Percentiles rank a stretch among this genome's conserved stretches.
Evolutionary conservation across 1,284 basidiomycete genomes (phyloP).

Genomic region (Sanguinoderma infundibulare): DNA sequence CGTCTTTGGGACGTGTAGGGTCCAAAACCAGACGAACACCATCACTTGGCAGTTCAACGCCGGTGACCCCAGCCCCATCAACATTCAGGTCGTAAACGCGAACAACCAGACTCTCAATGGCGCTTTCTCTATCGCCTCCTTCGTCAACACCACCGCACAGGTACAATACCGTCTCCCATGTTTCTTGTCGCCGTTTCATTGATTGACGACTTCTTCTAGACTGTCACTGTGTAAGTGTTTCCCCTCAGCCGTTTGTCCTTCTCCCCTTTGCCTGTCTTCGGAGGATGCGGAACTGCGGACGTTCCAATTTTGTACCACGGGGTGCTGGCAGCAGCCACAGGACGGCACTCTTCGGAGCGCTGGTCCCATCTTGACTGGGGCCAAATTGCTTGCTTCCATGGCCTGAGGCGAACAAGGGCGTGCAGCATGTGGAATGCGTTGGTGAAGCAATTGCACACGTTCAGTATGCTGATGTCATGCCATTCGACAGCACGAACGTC

Average conservation of each 20-base stretch:
- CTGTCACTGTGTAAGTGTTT: constrained; percentile 29
- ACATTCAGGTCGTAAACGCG: constrained; percentile 39
- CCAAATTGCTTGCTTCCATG: neutral
- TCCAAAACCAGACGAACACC: constrained; percentile 40
- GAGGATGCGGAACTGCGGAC: neutral
- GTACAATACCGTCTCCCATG: constrained; percentile 20
- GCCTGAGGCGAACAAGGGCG: neutral
- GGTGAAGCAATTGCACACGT: neutral
- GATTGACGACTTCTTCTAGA: constrained; percentile 12
- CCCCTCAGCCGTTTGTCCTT: neutral
- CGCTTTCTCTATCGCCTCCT: constrained; percentile 38
- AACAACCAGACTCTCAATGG: constrained; percentile 42
- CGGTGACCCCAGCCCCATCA: constrained; percentile 41
- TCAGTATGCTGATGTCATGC: neutral
- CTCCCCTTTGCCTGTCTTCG: neutral
- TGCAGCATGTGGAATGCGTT: neutral
- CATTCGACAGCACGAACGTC: constrained; percentile 38
- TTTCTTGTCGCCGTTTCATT: neutral
- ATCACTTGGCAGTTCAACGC: constrained; percentile 40
- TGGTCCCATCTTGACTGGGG: neutral
- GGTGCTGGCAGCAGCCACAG: neutral
- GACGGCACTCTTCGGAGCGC: neutral
- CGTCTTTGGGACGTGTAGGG: constrained; percentile 30
- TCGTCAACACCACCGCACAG: constrained; percentile 37
- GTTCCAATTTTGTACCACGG: neutral